Percentiles rank a stretch among this genome's conserved stretches.
Conservation (phyloP, 495 filamentous ascomycete species). For the Aspergillus conjunctus region DNA sequence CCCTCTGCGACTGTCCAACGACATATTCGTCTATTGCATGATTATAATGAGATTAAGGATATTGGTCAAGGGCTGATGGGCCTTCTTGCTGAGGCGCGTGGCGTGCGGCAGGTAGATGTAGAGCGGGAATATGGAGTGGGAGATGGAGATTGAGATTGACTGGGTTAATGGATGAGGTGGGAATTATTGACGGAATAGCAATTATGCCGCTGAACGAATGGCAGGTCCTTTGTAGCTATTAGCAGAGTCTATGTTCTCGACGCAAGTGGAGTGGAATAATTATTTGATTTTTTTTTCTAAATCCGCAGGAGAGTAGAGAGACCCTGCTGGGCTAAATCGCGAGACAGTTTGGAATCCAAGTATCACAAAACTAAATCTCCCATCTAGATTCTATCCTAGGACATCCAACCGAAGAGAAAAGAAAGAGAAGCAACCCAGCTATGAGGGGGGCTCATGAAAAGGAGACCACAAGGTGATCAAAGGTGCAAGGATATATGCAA, state of each 20-base stretch:
- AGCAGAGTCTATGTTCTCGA: background rate
- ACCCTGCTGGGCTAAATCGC: slow-evolving; percentile 5
- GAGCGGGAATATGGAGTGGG: slow-evolving; percentile 59
- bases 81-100: slow-evolving; percentile 69
- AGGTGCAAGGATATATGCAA: slow-evolving; percentile 4
- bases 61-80: slow-evolving; percentile 72
- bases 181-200: no score
- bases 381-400: background rate
- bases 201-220: background rate
- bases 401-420: background rate
- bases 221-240: background rate
- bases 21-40: slow-evolving; percentile 69
- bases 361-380: slow-evolving; percentile 5
- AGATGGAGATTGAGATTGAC: slow-evolving; percentile 37
- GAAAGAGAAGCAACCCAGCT: slow-evolving; percentile 7
- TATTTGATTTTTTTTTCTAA: slow-evolving; percentile 4
- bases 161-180: background rate
- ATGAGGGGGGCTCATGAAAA: slow-evolving; percentile 1
- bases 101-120: slow-evolving; percentile 62
- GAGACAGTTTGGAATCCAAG: slow-evolving; percentile 13
- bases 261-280: slow-evolving; percentile 1
- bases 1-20: slow-evolving; percentile 54
- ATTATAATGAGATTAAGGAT: slow-evolving; percentile 81
- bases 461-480: slow-evolving; percentile 14
- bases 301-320: slow-evolving; percentile 10